These are phyloP conservation scores for Alternaria viburni DNA, from an alignment of 2,329 filamentous ascomycete species.

Conservation along the genomic window DNA sequence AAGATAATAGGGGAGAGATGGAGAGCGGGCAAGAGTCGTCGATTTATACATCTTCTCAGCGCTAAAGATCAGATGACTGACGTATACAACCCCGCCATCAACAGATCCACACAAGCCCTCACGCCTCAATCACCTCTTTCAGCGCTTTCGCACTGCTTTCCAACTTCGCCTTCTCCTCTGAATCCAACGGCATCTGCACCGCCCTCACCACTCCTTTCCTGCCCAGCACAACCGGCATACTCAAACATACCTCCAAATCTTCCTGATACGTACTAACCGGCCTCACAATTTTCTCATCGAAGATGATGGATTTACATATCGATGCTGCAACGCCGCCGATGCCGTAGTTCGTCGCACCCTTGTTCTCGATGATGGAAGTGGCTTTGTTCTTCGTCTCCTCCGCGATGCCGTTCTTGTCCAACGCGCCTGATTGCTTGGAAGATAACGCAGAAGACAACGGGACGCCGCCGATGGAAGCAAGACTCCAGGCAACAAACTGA, in stretches of 20 bases:
- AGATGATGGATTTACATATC: constrained; percentile 22
- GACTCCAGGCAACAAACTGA: constrained; percentile 27
- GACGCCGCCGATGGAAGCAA: constrained; percentile 16
- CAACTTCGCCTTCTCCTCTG: constrained; percentile 14
- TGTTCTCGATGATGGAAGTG: constrained; percentile 20
- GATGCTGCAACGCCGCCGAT: constrained; percentile 27
- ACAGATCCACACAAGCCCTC: too few relatives aligned
- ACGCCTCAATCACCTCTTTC: too few relatives aligned
- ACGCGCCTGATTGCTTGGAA: background rate
- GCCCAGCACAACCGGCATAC: constrained; percentile 24
- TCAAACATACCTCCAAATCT: constrained; percentile 18
- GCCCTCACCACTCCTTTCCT: constrained; percentile 18
- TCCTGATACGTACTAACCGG: constrained; percentile 23
- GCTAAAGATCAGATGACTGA: too few relatives aligned
- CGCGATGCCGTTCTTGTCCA: constrained; percentile 16
- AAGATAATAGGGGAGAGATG: too few relatives aligned
- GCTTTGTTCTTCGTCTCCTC: constrained; percentile 26
- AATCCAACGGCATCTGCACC: constrained; percentile 8
- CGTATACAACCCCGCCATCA: too few relatives aligned
- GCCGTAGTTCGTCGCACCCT: constrained; percentile 28
- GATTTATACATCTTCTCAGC: too few relatives aligned
- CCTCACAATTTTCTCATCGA: constrained; percentile 18
- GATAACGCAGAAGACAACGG: constrained; percentile 4
- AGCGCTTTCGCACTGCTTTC: constrained; percentile 20
- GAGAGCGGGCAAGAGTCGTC: too few relatives aligned